Evolutionary conservation across 768 basidiomycete species (phyloP), one percentile per base, ranked within the genome.

Genomic region (Austroboletus eburneus): DNA sequence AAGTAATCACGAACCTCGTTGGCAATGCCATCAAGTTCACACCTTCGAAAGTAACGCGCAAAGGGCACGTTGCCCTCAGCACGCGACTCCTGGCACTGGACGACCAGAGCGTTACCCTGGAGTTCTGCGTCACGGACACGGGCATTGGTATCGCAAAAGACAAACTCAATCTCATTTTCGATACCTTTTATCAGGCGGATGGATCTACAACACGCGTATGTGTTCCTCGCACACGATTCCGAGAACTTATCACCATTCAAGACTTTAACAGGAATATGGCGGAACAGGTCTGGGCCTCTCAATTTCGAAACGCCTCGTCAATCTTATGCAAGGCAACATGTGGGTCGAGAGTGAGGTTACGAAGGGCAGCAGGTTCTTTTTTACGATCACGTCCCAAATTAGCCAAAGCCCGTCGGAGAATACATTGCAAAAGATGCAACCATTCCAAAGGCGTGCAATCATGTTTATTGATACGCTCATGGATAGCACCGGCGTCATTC

Each of bases 101-200:
- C 50, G 87, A 91, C 52, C 78, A 84, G 62, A 85, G 80, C 48
- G 90, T 93, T 21, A 92, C 90, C 22, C 73, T 99, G 18, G 92
- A 97, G 69, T 96, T 99, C 75, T 96, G 94, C 61, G 94, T 98
- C 18, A 86, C 87, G 43, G 96, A 99, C 62, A 97, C 94, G 1
- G 96, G 96, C 45, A 99, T 99, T 58, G 96, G 96, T 43, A 98
- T 99, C 63, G 92, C 95, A 46, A 92, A 93, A 64, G 96, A 98
- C 67, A 98, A 98, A 72, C 72, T 98, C 55, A 95, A 94, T 61
- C 74, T 98, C 60, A 98, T 98, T 64, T 99, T 98, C 69, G 96
- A 99, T 63, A 98, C 96, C 2, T 99, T 99, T 70, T 92, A 91
- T 55, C 96, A 98, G 63, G 96, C 96, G 0, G 96, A 98, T 73